Evolutionary conservation across 116 monocot genomes (phyloP).

Genomic region (Papilionanthe hybrid): DNA sequence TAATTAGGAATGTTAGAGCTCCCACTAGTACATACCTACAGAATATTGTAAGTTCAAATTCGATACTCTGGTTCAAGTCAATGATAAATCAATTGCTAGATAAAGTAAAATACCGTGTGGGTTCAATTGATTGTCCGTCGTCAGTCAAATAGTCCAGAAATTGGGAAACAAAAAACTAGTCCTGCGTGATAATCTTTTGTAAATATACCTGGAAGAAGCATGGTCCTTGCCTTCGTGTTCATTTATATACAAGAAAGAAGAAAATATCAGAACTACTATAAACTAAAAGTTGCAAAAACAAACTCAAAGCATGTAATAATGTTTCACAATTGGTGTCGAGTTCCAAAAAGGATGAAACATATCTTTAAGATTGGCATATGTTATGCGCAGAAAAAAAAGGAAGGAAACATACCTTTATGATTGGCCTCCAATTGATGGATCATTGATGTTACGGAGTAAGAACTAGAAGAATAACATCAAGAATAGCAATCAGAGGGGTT

Average conservation of each 20-base stretch:
- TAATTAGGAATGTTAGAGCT: conserved; percentile 90
- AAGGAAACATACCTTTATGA: no score
- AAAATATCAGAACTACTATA: not conserved
- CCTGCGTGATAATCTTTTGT: conserved; percentile 55
- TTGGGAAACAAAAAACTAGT: conserved; percentile 83
- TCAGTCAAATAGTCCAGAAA: conserved; percentile 77
- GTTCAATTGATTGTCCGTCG: conserved; percentile 90
- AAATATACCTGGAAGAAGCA: conserved; percentile 77
- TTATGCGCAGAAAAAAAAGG: no score
- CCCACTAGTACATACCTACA: conserved; percentile 93
- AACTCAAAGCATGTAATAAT: not conserved
- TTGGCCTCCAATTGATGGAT: no score
- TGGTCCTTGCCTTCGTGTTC: conserved; percentile 47
- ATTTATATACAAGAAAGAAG: not conserved
- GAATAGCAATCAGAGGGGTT: no score
- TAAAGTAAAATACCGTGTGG: conserved; percentile 48
- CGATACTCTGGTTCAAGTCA: not conserved
- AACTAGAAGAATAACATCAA: no score
- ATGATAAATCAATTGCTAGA: not conserved
- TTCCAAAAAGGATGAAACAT: conserved; percentile 42
- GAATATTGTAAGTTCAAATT: not conserved
- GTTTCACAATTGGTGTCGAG: conserved; percentile 52
- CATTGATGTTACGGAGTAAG: no score
- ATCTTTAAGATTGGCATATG: no score
- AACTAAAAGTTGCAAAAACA: not conserved